Evolutionary conservation across 306 rosid genomes (phyloP).

Genomic region (Cucurbita moschata): DNA sequence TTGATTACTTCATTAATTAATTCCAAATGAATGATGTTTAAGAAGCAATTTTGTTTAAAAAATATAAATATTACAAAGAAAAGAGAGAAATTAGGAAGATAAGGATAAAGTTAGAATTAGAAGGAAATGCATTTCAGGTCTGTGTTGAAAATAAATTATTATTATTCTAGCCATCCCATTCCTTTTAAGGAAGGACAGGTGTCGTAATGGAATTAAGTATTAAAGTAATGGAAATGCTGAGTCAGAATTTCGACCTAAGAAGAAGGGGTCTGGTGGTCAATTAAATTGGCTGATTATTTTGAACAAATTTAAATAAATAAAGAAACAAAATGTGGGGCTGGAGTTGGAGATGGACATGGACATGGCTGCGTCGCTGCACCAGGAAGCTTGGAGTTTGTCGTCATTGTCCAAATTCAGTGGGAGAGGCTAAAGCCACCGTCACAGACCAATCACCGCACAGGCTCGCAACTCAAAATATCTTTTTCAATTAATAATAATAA

Average conservation of each 20-base stretch:
- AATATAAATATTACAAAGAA: too few species aligned
- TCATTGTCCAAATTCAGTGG: conserved; percentile 7
- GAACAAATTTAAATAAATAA: neutral
- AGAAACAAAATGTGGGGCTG: neutral
- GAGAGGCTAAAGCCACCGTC: neutral
- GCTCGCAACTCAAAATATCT: neutral
- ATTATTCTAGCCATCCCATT: neutral
- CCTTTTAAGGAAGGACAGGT: neutral
- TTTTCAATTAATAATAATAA: too few species aligned
- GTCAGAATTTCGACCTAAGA: neutral
- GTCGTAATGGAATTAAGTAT: neutral
- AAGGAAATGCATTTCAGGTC: neutral
- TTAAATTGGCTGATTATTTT: neutral
- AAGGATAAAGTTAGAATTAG: neutral
- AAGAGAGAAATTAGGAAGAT: too few species aligned
- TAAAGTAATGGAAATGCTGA: neutral
- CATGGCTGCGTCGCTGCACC: conserved; percentile 1
- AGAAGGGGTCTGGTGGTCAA: neutral
- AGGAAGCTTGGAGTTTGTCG: conserved; percentile 7
- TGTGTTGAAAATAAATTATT: neutral
- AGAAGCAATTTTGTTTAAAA: too few species aligned
- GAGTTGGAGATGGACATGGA: neutral
- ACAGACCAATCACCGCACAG: neutral
- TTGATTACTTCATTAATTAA: neutral
- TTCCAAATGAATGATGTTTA: neutral